These are phyloP conservation scores for Salix arbutifolia DNA, from an alignment of 345 rosid species.

Conservation along the genomic window DNA sequence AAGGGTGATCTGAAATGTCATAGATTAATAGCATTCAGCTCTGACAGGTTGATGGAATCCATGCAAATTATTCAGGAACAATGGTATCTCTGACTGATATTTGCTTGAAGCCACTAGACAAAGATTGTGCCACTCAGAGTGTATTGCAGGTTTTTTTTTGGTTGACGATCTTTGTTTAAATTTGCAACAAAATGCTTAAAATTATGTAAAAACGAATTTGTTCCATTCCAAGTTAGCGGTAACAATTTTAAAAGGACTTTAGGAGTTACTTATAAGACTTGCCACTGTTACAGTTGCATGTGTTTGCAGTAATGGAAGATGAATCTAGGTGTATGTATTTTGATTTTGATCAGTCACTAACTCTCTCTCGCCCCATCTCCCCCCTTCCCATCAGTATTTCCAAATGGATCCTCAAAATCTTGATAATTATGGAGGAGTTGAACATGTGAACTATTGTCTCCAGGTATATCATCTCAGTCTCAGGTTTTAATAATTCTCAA, in stretches of 20 bases:
- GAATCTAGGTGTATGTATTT: not conserved
- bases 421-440: conserved; percentile 70
- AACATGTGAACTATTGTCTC: conserved; percentile 80
- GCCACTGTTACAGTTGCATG: not conserved
- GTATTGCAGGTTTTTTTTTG: conserved; percentile 62
- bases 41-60: conserved; percentile 77
- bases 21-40: conserved; percentile 11
- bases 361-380: not conserved
- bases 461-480: conserved; percentile 48
- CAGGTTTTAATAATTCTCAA: not conserved
- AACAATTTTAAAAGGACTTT: not conserved
- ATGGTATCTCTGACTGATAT: conserved; percentile 81
- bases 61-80: conserved; percentile 75
- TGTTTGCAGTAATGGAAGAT: not conserved
- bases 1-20: conserved; percentile 8
- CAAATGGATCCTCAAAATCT: conserved; percentile 74
- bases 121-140: conserved; percentile 94
- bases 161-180: not conserved
- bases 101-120: conserved; percentile 92
- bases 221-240: not conserved
- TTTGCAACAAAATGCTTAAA: not conserved
- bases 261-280: not conserved
- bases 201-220: not conserved
- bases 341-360: conserved; percentile 4
- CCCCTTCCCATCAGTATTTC: conserved; percentile 56